phyloP scores from a whole-genome alignment of 1,139 yeast species.

The Yarrowia galli region DNA sequence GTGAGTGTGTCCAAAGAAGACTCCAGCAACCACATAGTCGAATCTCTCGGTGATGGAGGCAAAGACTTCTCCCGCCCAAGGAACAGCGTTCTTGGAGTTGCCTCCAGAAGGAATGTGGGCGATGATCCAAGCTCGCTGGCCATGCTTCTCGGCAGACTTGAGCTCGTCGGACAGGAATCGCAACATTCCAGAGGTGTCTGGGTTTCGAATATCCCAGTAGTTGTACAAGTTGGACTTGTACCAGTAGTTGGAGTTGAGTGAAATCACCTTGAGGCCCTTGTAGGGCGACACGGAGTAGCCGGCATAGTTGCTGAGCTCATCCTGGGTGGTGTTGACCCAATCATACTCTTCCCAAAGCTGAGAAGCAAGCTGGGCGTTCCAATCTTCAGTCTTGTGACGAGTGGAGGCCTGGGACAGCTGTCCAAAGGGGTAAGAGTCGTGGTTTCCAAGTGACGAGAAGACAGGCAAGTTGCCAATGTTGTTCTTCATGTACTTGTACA shows the following conservation, averaged over 20 bases:
- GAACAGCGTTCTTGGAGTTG: slow-evolving; percentile 61
- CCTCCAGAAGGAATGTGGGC: slow-evolving; percentile 64
- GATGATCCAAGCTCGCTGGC: slow-evolving; percentile 69
- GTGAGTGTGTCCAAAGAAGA: slow-evolving; percentile 78
- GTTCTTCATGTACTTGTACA: slow-evolving; percentile 62
- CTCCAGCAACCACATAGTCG: slow-evolving; percentile 69
- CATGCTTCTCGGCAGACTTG: slow-evolving; percentile 59
- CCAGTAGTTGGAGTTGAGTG: slow-evolving; percentile 67
- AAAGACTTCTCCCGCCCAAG: slow-evolving; percentile 65
- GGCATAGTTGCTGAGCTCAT: slow-evolving; percentile 59
- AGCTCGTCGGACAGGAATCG: slow-evolving; percentile 64
- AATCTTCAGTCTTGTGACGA: slow-evolving; percentile 58
- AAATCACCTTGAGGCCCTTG: slow-evolving; percentile 62
- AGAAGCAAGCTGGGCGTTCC: slow-evolving; percentile 69
- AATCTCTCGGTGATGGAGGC: slow-evolving; percentile 68
- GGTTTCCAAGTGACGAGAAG: slow-evolving; percentile 71
- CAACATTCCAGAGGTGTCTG: slow-evolving; percentile 67
- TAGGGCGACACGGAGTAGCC: slow-evolving; percentile 65
- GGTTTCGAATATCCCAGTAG: slow-evolving; percentile 61
- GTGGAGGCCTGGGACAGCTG: slow-evolving; percentile 65
- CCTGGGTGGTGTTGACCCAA: slow-evolving; percentile 47
- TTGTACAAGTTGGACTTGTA: slow-evolving; percentile 66
- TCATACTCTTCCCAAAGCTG: slow-evolving; percentile 58
- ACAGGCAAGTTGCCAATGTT: slow-evolving; percentile 64
- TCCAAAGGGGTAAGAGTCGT: slow-evolving; percentile 78